Conservation (phyloP, 306 rosid species). For the Vicia faba region DNA sequence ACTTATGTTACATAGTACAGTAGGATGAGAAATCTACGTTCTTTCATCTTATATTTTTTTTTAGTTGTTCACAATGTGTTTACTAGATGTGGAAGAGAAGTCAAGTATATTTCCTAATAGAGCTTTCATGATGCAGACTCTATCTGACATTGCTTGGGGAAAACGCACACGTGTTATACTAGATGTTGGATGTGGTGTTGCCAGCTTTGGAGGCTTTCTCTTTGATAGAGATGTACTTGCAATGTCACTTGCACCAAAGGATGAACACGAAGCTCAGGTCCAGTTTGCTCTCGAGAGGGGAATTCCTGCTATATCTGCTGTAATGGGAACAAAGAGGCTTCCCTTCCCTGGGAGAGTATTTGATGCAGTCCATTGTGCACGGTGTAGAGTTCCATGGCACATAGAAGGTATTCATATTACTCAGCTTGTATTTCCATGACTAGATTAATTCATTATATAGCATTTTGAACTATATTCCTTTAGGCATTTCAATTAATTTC, state of each 20-base stretch:
- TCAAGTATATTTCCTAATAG: constrained; percentile 28
- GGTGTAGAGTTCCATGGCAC: constrained; percentile 99
- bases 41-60: constrained; percentile 18
- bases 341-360: constrained; percentile 92
- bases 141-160: constrained; percentile 87
- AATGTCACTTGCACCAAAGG: constrained; percentile 97
- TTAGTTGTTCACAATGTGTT: constrained; percentile 7
- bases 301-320: constrained; percentile 97
- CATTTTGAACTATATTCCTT: constrained; percentile 16
- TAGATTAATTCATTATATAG: constrained; percentile 13
- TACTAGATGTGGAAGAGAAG: constrained; percentile 25
- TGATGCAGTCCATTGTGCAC: constrained; percentile 91
- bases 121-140: constrained; percentile 58
- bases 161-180: constrained; percentile 79
- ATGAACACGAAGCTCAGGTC: constrained; percentile 99
- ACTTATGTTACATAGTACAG: neutral
- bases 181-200: constrained; percentile 99
- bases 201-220: constrained; percentile 96
- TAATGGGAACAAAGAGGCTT: constrained; percentile 97
- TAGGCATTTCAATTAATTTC: constrained; percentile 27
- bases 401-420: constrained; percentile 67
- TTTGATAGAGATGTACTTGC: constrained; percentile 90
- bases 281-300: constrained; percentile 99
- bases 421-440: constrained; percentile 16
- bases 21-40: neutral